These are phyloP conservation scores for Golovinomyces cichoracearum DNA, from an alignment of 2,329 filamentous ascomycete species.

Conservation along the genomic window DNA sequence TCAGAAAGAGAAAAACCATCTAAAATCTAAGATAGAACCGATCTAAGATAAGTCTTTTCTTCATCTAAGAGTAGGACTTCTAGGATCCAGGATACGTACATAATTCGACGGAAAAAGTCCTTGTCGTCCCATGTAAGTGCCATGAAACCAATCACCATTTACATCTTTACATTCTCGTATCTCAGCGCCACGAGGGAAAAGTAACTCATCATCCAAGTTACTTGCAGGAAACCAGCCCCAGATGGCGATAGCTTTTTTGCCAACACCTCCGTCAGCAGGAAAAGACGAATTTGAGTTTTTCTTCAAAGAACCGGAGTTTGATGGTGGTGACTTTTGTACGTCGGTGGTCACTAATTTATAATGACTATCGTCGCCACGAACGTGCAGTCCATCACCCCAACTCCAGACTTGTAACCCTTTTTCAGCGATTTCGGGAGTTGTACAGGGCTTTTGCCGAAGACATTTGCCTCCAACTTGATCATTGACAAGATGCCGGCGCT, in stretches of 20 bases:
- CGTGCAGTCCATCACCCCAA: slow-evolving; percentile 20
- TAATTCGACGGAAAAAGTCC: slow-evolving; percentile 64
- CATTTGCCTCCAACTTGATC: slow-evolving; percentile 56
- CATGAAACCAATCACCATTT: slow-evolving; percentile 77
- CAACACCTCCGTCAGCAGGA: slow-evolving; percentile 52
- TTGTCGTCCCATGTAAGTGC: slow-evolving; percentile 54
- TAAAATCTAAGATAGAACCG: too few relatives aligned
- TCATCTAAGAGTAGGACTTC: too few relatives aligned
- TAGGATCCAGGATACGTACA: slow-evolving; percentile 30
- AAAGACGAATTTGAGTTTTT: slow-evolving; percentile 18
- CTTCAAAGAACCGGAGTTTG: slow-evolving; percentile 2
- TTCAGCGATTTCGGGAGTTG: slow-evolving; percentile 11
- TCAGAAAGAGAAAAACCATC: too few relatives aligned
- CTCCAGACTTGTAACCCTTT: slow-evolving; percentile 24
- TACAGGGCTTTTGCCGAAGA: slow-evolving; percentile 30
- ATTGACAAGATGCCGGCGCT: slow-evolving; percentile 38
- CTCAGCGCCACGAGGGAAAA: slow-evolving; percentile 63
- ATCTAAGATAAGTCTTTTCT: too few relatives aligned
- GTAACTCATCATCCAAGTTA: slow-evolving; percentile 41
- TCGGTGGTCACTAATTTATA: slow-evolving; percentile 26
- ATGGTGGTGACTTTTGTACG: slow-evolving; percentile 20
- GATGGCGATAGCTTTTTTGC: slow-evolving; percentile 33
- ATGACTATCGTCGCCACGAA: slow-evolving; percentile 14
- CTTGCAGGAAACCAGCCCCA: slow-evolving; percentile 55
- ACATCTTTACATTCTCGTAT: slow-evolving; percentile 63